Evolutionary conservation across 495 filamentous ascomycete genomes (phyloP), one percentile per base, ranked within the genome.

Genomic region (Polyplosphaeria fusca): DNA sequence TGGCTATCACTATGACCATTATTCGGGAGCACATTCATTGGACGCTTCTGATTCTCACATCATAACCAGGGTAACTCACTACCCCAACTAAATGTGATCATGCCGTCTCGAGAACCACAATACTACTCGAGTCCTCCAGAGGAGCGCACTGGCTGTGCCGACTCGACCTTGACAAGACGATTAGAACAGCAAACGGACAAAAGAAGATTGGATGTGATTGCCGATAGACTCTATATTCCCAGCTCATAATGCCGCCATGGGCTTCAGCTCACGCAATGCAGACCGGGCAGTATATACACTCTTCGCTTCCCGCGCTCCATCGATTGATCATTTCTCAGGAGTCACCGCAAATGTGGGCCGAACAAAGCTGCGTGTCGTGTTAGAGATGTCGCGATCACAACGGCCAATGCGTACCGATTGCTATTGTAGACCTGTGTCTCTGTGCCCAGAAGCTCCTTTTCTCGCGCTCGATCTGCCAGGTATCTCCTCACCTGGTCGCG

Each of bases 401-500:
- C 25, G n/a, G n/a, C n/a, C n/a, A n/a, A 30, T 1, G 78, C 89
- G 40, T 78, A 95, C 91, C 86, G 76, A 64, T 95, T 90, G 56
- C 83, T 85, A 76, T 97, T 82, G 72, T 97, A 98, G 27, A 93
- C 80, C 67, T 82, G 83, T 22, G 77, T 78, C 72, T 92, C 87
- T 60, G 81, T 79, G 25, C 92, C 92, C 62, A 96, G 65, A 48
- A 98, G 76, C 74, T 88, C 84, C 81, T 88, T 88, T 80, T 96
- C 94, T 39, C 93, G 78, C 52, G 82, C 88, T 78, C 89, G 82
- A 67, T 95, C 87, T 44, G 94, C 93, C 51, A 83, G 82, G 68
- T 90, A 78, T 61, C 91, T 75, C 42, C 93, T 81, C 61, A 94
- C 91, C 68, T 88, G 84, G 76, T 98, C 93, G 43, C 93, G 86